Percentiles rank a stretch among this genome's conserved stretches.
These are phyloP conservation scores for Alternaria rosae DNA, from an alignment of 2,329 filamentous ascomycete species.

Conservation along the genomic window DNA sequence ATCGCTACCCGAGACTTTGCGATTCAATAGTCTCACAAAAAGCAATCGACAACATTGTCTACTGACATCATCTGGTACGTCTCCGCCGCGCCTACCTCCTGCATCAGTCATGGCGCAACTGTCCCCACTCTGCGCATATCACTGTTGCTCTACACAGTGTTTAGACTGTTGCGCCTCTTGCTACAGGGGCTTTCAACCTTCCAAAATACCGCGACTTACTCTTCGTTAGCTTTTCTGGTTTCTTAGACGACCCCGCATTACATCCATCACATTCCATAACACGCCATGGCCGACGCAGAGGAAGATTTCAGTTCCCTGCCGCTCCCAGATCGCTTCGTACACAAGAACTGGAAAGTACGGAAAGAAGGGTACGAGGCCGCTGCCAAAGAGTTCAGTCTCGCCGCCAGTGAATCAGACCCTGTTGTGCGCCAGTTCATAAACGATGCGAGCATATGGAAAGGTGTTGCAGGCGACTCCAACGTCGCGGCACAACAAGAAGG, in stretches of 20 bases:
- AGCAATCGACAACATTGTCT: background rate
- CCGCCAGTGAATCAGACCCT: constrained; percentile 83
- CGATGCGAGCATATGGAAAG: constrained; percentile 89
- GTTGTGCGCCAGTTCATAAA: constrained; percentile 87
- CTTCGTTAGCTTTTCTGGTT: background rate
- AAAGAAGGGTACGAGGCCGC: constrained; percentile 96
- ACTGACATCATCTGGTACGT: constrained; percentile 17
- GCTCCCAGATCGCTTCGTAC: constrained; percentile 78
- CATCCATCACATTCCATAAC: constrained; percentile 16
- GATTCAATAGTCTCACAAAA: background rate
- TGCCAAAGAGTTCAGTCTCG: constrained; percentile 82
- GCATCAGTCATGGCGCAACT: constrained; percentile 2
- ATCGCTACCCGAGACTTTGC: constrained; percentile 1
- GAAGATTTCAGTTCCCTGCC: constrained; percentile 82
- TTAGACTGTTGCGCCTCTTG: background rate
- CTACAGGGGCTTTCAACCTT: background rate
- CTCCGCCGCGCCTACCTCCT: constrained; percentile 1
- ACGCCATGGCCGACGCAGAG: constrained; percentile 78
- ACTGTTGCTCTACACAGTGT: background rate
- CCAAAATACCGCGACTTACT: constrained; percentile 11
- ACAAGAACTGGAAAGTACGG: constrained; percentile 98
- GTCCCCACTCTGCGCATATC: constrained; percentile 7
- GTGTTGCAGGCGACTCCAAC: constrained; percentile 90
- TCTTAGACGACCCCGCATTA: constrained; percentile 12
- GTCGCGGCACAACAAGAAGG: constrained; percentile 96